Base-by-base conservation (phyloP, 164 flowering plant species). In the Kalanchoe fedtschenkoi region DNA sequence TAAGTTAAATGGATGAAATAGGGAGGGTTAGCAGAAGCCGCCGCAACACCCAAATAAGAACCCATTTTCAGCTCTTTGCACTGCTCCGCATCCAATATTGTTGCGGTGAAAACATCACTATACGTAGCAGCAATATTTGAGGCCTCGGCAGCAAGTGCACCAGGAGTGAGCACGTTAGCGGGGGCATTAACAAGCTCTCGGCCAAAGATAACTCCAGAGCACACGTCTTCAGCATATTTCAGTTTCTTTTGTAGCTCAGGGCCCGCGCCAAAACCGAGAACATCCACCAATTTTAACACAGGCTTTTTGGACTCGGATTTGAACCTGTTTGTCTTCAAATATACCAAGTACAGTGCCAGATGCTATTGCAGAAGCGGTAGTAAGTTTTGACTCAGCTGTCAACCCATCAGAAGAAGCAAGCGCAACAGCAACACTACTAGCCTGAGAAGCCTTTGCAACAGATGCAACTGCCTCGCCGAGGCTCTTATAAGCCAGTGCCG, bases 51-150 rank as follows among this genome's bases (percentile, higher is more conserved):
- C 66, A 93, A 75, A 75, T 90, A 93, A 61, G 99, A 85, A 21
- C 99, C 99, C 99, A 93, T 93, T 72, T 90, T 90, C 80, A 90
- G 66, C 61, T 90, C 91, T 75, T 79, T 76, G 81, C 97, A 93
- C 65, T 90, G 82, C 67, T 93, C 95, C 11, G 19, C 88, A 68
- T 80, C 71, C 78, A 90, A 76, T 60, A 93, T 88, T 37, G 66
- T 88, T 35, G 95, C 96, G 63, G 91, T 71, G 34, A 93, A n/a
- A 63, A 90, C 95, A 77, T 93, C 95, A 51, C 86, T 81, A 67
- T 82, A 77, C 28, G 33, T 62, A 32, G 87, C 81, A 65, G 96
- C 95, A 76, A 93, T 81, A 66, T 83, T 85, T 61, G 78, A 70
- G 58, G 99, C 99, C 78, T 93, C 99, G 61, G 80, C 86, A 7